Conservation (phyloP, 345 rosid species). For the Camelina laxa region DNA sequence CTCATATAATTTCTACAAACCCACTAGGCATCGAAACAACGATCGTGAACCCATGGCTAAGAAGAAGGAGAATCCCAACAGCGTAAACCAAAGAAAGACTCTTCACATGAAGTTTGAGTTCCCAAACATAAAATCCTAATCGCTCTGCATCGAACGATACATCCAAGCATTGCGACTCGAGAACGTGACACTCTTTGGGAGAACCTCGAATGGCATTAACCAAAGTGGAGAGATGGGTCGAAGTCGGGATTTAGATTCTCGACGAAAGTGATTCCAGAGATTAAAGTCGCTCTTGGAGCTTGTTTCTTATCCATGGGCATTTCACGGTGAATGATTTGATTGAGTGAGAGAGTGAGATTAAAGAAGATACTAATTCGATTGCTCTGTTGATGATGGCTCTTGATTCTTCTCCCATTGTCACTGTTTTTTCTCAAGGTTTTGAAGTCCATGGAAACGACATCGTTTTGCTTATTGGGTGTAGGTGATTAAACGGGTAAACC, state of each 20-base stretch:
- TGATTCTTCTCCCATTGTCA: constrained; percentile 23
- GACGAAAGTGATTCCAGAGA: constrained; percentile 53
- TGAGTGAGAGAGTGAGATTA: constrained; percentile 60
- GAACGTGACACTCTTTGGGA: constrained; percentile 56
- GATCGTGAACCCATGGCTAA: constrained; percentile 68
- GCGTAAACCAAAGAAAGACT: constrained; percentile 62
- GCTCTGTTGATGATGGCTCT: constrained; percentile 22
- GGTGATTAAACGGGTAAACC: too few relatives aligned
- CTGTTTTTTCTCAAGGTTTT: not conserved
- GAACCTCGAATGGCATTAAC: constrained; percentile 51
- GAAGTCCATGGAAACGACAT: too few relatives aligned
- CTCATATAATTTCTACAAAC: constrained; percentile 80
- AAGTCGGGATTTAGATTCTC: constrained; percentile 55
- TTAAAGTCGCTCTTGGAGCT: constrained; percentile 70
- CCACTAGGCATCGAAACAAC: constrained; percentile 73
- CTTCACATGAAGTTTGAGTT: constrained; percentile 58
- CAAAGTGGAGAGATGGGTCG: constrained; percentile 46
- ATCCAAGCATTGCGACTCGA: constrained; percentile 70
- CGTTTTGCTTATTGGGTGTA: too few relatives aligned
- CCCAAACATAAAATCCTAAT: constrained; percentile 63
- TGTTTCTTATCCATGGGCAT: constrained; percentile 70
- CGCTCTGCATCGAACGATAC: constrained; percentile 91
- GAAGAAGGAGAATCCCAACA: constrained; percentile 60
- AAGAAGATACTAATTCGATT: constrained; percentile 55
- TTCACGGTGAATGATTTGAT: constrained; percentile 65